phyloP scores from a whole-genome alignment of 2,329 filamentous ascomycete species.

The Zasmidium angulare region DNA sequence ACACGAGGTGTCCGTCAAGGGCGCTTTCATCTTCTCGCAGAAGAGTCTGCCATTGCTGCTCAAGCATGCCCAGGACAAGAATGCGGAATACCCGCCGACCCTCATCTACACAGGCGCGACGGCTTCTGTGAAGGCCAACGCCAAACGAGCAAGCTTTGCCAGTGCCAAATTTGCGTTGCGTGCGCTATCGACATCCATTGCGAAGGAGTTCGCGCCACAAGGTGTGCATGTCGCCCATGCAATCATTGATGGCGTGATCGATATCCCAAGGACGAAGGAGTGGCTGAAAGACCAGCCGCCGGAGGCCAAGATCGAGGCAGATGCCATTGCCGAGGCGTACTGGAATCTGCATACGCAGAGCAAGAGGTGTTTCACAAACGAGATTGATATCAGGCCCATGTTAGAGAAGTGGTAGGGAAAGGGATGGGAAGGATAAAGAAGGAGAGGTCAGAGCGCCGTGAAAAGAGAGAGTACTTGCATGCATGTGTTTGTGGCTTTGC shows the following conservation, averaged over 20 bases:
- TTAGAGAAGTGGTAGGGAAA: conserved; percentile 73
- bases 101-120: conserved; percentile 87
- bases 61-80: conserved; percentile 51
- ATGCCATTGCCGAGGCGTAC: conserved; percentile 85
- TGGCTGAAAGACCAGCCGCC: conserved; percentile 56
- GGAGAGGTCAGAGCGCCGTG: background rate
- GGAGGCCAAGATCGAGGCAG: conserved; percentile 70
- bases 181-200: conserved; percentile 71
- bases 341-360: conserved; percentile 83
- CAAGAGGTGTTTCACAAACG: conserved; percentile 74
- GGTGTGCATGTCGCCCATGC: conserved; percentile 82
- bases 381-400: conserved; percentile 76
- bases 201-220: conserved; percentile 79
- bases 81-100: conserved; percentile 66
- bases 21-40: conserved; percentile 76
- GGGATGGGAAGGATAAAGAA: background rate
- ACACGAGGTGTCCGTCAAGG: conserved; percentile 55
- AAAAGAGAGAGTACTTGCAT: background rate
- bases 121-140: conserved; percentile 71
- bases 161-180: conserved; percentile 78
- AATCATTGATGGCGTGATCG: conserved; percentile 76
- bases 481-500: background rate
- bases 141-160: conserved; percentile 69
- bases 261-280: conserved; percentile 69
- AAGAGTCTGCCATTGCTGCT: conserved; percentile 69